Percentiles rank a stretch among this genome's conserved stretches.
phyloP scores from a whole-genome alignment of 495 filamentous ascomycete species.

The Xylaria venustula region DNA sequence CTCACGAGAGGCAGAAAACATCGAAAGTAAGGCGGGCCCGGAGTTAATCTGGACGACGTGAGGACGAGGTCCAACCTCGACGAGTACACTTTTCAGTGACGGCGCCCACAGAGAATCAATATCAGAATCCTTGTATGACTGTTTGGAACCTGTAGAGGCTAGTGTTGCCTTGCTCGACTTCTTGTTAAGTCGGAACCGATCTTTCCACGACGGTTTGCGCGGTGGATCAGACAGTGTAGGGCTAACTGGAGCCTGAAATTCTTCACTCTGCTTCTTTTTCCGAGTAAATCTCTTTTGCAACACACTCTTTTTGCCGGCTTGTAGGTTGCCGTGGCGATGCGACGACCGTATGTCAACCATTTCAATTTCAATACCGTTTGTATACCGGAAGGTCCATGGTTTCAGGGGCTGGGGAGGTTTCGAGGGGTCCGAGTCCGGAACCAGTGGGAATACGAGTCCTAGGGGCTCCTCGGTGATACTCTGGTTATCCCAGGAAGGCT shows the following conservation, averaged over 20 bases:
- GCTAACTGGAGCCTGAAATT: neutral
- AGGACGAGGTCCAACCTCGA: constrained; percentile 9
- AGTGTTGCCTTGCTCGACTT: constrained; percentile 5
- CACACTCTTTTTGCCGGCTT: constrained; percentile 7
- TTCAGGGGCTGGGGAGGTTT: constrained; percentile 4
- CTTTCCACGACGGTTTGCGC: constrained; percentile 5
- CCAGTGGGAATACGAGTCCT: constrained; percentile 10
- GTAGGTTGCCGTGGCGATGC: constrained; percentile 14
- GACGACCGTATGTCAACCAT: constrained; percentile 15
- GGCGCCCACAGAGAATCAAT: constrained; percentile 7
- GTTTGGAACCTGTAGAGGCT: neutral
- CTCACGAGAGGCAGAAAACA: constrained; percentile 9
- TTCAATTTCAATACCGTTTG: constrained; percentile 13
- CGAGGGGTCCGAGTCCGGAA: constrained; percentile 3
- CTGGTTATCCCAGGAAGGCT: constrained; percentile 11
- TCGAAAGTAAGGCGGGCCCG: constrained; percentile 1
- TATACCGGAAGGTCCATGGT: constrained; percentile 14
- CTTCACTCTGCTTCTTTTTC: neutral
- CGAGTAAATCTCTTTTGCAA: neutral
- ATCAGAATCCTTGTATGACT: neutral
- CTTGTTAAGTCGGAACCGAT: constrained; percentile 6
- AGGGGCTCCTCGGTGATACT: constrained; percentile 11
- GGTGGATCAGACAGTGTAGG: neutral
- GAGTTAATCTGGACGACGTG: constrained; percentile 15
- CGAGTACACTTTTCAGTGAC: neutral